Evolutionary conservation across 148 eudicot species (phyloP).

Genomic region (Talinum fruticosum): DNA sequence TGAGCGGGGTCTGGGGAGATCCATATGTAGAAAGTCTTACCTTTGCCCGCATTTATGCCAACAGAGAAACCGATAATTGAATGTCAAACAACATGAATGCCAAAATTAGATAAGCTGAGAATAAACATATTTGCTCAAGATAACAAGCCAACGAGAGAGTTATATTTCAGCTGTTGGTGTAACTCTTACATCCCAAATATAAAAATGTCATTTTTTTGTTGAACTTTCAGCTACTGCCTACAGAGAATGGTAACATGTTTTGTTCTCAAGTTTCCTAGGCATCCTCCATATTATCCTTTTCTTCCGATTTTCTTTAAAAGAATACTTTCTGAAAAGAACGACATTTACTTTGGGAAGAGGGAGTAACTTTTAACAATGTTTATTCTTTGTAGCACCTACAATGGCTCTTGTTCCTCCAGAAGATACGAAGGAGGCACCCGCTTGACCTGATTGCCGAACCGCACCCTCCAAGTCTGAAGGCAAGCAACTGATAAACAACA

Average conservation of each 20-base stretch:
- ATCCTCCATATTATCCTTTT: neutral
- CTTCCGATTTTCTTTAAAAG: too few relatives aligned
- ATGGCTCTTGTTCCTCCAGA: conserved; percentile 96
- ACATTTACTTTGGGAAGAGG: neutral
- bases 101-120: neutral
- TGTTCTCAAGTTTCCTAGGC: neutral
- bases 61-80: too few relatives aligned
- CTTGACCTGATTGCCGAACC: conserved; percentile 86
- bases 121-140: neutral
- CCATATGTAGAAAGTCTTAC: too few relatives aligned
- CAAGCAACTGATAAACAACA: conserved; percentile 65
- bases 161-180: too few relatives aligned
- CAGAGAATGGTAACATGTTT: neutral
- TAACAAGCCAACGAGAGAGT: too few relatives aligned
- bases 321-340: neutral
- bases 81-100: too few relatives aligned
- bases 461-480: conserved; percentile 97
- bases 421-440: conserved; percentile 70
- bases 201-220: too few relatives aligned
- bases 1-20: too few relatives aligned
- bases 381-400: conserved; percentile 43
- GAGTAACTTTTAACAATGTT: neutral
- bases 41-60: too few relatives aligned
- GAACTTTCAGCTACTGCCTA: too few relatives aligned
- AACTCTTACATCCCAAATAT: neutral